Base-by-base conservation (phyloP, 768 basidiomycete genomes). In the Hericium alpestre region DNA sequence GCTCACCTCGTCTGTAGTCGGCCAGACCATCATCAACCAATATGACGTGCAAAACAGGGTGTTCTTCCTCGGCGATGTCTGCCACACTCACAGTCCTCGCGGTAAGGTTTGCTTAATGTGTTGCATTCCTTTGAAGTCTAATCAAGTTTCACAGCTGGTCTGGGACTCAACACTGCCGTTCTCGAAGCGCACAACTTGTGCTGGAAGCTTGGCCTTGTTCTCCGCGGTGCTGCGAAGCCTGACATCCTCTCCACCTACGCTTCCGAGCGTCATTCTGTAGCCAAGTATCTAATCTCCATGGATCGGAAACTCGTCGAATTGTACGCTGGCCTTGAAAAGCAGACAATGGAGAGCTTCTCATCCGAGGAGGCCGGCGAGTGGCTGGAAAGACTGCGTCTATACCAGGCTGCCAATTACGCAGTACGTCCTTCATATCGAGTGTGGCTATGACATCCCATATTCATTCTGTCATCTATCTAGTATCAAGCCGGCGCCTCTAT, bases 11-110 rank as follows among this genome's bases (percentile, higher is more conserved):
- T 5, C 25, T 18, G 10, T 23, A 57, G 56, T 57, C 10, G 56
- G 56, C 23, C 56, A 57, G 16, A 27, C 51, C 2, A 20, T 57
- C 8, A 57, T 57, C 51, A 57, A 57, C 56, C 40, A 52, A 13
- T 57, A 57, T 23, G 37, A 53, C 38, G 41, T 57, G n/a, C n/a
- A 20, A 5, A 38, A 57, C 27, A 53, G 23, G n/a, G 56, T 57
- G 3, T 57, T 57, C 51, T 57, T 57, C 56, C 20, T 57, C n/a
- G 56, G 56, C 12, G 56, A 57, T 53, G 56, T 48, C 11, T 57
- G 56, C 56, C 56, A 57, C 27, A 57, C 56, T 1, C 56, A 57
- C 51, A 51, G 50, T 38, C 56, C 56, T 40, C 56, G 56, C 13
- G 56, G 56, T 57, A 22, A 11, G 52, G 12, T 11, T 39, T 10